A percentile compares a stretch with the other conserved stretches of the same genome.
Conservation (phyloP, 257 asterid species). For the Hygrophila difformis region DNA sequence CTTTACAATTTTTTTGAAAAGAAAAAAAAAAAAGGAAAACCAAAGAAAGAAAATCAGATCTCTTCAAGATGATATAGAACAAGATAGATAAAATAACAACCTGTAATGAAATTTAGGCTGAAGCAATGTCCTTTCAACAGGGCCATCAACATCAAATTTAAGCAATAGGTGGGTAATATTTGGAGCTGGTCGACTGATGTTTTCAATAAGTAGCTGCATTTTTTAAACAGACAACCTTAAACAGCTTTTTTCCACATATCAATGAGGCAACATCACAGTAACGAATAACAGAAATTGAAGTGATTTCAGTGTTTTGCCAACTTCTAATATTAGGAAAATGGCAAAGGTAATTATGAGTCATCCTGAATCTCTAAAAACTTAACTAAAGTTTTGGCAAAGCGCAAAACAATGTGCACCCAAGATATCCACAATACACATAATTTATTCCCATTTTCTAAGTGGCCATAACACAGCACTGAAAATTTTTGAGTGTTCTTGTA, state of each 20-base stretch:
- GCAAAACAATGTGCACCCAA: background rate
- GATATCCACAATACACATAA: background rate
- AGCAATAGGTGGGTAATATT: constrained; percentile 82
- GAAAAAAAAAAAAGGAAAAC: too few relatives aligned
- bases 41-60: too few relatives aligned
- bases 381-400: constrained; percentile 3
- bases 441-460: background rate
- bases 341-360: background rate
- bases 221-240: constrained; percentile 8
- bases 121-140: constrained; percentile 75
- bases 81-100: constrained; percentile 24
- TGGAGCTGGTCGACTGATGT: constrained; percentile 77
- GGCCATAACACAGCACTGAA: background rate
- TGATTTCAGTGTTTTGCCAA: background rate
- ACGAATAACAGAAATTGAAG: constrained; percentile 7
- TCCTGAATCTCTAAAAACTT: constrained; percentile 6
- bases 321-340: background rate
- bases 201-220: constrained; percentile 86
- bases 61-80: constrained; percentile 7
- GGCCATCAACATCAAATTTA: constrained; percentile 74
- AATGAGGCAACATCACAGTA: constrained; percentile 14
- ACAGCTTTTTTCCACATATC: constrained; percentile 3
- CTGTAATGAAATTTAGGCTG: constrained; percentile 94
- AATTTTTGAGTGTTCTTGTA: background rate
- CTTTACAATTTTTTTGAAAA: constrained; percentile 3